A percentile compares a stretch with the other conserved stretches of the same genome.
These are phyloP conservation scores for Amylostereum chailletii DNA, from an alignment of 1,284 basidiomycete genomes.

Conservation along the genomic window DNA sequence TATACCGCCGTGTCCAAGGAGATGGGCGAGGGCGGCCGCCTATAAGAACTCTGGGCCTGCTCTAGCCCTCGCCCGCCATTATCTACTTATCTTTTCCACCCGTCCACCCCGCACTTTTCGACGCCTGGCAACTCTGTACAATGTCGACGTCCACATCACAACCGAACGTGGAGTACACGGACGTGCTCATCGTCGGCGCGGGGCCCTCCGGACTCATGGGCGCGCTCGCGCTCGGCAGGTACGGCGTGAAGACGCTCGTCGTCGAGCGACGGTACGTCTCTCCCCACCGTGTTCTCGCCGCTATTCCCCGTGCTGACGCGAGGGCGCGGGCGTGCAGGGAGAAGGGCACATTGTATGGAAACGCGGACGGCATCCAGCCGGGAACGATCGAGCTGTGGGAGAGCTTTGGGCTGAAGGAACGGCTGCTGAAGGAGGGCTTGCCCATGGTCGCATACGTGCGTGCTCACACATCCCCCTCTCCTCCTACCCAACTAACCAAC, in stretches of 20 bases:
- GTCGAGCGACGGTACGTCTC: conserved; percentile 9
- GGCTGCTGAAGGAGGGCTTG: neutral
- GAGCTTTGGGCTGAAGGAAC: conserved; percentile 4
- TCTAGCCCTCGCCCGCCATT: no score
- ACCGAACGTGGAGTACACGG: neutral
- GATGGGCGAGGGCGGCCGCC: no score
- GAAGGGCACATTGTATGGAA: conserved; percentile 2
- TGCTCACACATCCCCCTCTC: neutral
- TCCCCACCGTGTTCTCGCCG: neutral
- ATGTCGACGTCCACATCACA: no score
- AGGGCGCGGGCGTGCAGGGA: neutral
- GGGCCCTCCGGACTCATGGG: conserved; percentile 12
- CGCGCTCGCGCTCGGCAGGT: conserved; percentile 6
- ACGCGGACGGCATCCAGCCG: conserved; percentile 12
- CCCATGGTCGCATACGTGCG: conserved; percentile 1
- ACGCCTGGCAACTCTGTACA: no score
- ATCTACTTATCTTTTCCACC: no score
- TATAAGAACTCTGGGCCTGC: no score
- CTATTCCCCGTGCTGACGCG: neutral
- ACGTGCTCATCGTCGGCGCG: conserved; percentile 12
- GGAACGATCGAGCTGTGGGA: conserved; percentile 11
- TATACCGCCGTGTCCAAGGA: no score
- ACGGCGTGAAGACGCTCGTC: conserved; percentile 3
- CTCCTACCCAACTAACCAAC: no score
- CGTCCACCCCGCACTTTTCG: no score